phyloP scores from a whole-genome alignment of 1,284 basidiomycete species.

The Malassezia sp. region DNA sequence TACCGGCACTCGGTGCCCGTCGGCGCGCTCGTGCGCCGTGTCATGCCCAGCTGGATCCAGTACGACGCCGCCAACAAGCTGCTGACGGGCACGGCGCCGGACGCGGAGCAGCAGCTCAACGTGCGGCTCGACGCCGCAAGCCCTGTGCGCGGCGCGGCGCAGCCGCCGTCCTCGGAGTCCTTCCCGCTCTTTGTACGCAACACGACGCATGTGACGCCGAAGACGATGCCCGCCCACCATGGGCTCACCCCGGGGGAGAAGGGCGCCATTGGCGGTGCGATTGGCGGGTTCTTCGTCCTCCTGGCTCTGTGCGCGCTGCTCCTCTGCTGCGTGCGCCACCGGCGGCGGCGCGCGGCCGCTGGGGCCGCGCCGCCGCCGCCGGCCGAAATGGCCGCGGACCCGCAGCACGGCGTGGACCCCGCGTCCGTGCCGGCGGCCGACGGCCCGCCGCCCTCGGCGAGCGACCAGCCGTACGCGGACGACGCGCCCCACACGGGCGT shows the following conservation, averaged over 20 bases:
- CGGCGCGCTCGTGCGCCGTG: neutral
- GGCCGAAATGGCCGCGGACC: too few relatives aligned
- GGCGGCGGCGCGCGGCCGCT: too few relatives aligned
- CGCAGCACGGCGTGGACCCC: too few relatives aligned
- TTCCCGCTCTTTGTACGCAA: constrained; percentile 7
- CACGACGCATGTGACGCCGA: neutral
- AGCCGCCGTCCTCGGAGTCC: neutral
- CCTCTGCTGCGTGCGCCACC: too few relatives aligned
- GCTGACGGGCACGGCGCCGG: constrained; percentile 6
- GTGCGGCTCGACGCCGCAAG: constrained; percentile 3
- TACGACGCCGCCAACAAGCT: constrained; percentile 1
- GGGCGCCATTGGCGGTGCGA: constrained; percentile 14
- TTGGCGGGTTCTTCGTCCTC: constrained; percentile 7
- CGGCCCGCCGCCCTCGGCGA: too few relatives aligned
- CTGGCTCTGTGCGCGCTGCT: neutral
- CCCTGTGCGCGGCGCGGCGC: neutral
- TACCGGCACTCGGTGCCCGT: neutral
- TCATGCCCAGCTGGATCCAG: constrained; percentile 6
- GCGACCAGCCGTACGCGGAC: neutral
- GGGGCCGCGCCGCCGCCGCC: too few relatives aligned
- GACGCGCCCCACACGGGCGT: too few relatives aligned
- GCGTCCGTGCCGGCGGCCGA: too few relatives aligned
- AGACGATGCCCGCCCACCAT: neutral
- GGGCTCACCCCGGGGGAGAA: constrained; percentile 7
- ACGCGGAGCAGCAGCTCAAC: neutral